A percentile compares a stretch with the other conserved stretches of the same genome.
phyloP scores from a whole-genome alignment of 768 basidiomycete genomes.

The Collybia sordida region DNA sequence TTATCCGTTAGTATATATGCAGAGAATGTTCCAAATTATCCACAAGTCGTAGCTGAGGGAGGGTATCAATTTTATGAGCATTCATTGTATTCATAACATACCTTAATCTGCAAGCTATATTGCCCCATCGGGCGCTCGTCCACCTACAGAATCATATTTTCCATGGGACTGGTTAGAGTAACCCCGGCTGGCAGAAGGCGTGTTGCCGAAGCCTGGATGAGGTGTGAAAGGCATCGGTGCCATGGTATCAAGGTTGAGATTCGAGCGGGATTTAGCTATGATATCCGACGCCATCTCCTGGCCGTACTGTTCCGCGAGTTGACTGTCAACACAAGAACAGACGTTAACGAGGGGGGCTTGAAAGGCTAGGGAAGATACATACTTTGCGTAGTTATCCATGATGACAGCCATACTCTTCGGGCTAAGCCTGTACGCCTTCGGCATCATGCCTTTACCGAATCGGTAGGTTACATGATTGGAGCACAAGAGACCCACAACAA shows the following conservation, averaged over 20 bases:
- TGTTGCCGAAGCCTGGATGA: conserved; percentile 12
- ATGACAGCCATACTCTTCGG: conserved; percentile 73
- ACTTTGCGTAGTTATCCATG: conserved; percentile 84
- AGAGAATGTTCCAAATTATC: too few relatives aligned
- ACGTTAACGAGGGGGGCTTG: not conserved
- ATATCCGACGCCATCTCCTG: conserved; percentile 55
- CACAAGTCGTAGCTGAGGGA: too few relatives aligned
- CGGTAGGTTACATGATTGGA: conserved; percentile 83
- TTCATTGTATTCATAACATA: not conserved
- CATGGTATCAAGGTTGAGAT: conserved; percentile 30
- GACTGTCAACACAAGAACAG: conserved; percentile 32
- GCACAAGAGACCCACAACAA: conserved; percentile 65
- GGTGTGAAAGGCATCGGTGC: conserved; percentile 13
- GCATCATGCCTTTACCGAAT: conserved; percentile 89
- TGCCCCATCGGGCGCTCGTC: conserved; percentile 6
- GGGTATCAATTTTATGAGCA: not conserved
- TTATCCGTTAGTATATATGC: too few relatives aligned
- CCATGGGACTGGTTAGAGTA: conserved; percentile 9
- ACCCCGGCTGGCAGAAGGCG: conserved; percentile 14
- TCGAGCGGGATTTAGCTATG: conserved; percentile 48
- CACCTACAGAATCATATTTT: conserved; percentile 22
- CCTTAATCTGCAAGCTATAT: not conserved
- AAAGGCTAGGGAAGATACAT: conserved; percentile 15
- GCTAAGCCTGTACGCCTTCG: conserved; percentile 75
- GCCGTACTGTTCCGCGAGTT: conserved; percentile 70